Base-by-base conservation (phyloP, 306 rosid genomes). In the Dryas octopetala region DNA sequence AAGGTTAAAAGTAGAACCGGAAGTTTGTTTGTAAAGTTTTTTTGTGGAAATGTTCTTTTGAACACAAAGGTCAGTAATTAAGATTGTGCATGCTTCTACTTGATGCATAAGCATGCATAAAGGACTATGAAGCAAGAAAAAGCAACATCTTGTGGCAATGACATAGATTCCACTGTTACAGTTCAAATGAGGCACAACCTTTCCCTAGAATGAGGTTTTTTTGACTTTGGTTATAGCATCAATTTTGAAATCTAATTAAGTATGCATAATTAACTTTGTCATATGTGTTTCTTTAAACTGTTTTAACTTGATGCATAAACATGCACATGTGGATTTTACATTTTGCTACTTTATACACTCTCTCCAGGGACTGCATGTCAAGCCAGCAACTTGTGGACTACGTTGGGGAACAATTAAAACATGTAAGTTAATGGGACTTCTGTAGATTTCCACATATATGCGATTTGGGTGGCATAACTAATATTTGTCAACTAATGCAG, bases 311-410 rank as follows among this genome's bases (percentile, higher is more conserved):
- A 10, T 54, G 23, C 3, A 50, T 28, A 43, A 16, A 40, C 19
- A 23, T 28, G n/a, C 57, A n/a, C 11, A 32, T 32, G 38, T 32
- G 38, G 17, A n/a, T 52, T 26, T 55, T 43, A n/a, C 65, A 15
- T 70, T 49, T 14, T 59, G 55, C 60, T 50, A 49, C 50, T 59
- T 41, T 11, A n/a, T 14, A 62, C 14, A 67, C 19, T 52, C 28
- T 53, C 14, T 75, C 43, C 68, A 95, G 99, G 99, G 99, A 95
- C 80, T 95, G 99, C 84, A 84, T 95, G 97, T 89, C 97, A 54
- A 95, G 96, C 87, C 99, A 95, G 77, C 92, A 92, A 70, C 91
- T 95, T 19, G 97, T 95, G 76, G 97, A 95, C 84, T 89, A 68
- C 12, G 80, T 90, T 32, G 82, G 88, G 68, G 93, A 72, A 58